Conservation (phyloP, 805 yeast species). For the Schizosaccharomyces pombe region DNA sequence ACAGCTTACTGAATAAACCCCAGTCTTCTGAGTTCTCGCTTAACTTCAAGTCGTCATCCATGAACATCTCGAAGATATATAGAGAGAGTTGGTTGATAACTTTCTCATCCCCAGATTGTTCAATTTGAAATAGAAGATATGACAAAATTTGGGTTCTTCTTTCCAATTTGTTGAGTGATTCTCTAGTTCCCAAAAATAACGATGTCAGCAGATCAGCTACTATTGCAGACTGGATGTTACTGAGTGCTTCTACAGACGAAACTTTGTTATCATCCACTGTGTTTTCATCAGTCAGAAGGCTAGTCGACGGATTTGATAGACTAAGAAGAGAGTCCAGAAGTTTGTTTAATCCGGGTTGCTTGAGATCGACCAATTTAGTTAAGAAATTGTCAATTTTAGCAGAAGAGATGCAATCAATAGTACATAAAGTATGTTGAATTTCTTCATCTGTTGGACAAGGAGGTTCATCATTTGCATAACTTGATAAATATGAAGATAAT, state of each 20-base stretch:
- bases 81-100: not conserved
- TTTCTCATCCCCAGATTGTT: not conserved
- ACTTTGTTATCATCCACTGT: no score
- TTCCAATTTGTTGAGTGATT: not conserved
- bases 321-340: not conserved
- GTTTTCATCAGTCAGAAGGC: no score
- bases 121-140: not conserved
- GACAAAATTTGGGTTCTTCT: not conserved
- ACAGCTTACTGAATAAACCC: not conserved
- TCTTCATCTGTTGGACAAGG: conserved; percentile 88
- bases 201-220: not conserved
- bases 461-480: conserved; percentile 50
- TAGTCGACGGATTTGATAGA: no score
- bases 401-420: conserved; percentile 60
- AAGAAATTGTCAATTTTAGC: conserved; percentile 38
- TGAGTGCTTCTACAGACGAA: no score
- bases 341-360: not conserved
- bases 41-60: not conserved
- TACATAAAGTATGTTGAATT: conserved; percentile 59
- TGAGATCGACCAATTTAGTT: conserved; percentile 18
- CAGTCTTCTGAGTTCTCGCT: not conserved
- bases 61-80: not conserved
- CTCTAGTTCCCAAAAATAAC: not conserved
- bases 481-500: conserved; percentile 74
- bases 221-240: not conserved